Base-by-base conservation (phyloP, 2,329 filamentous ascomycete genomes). In the Penicillium paneum region DNA sequence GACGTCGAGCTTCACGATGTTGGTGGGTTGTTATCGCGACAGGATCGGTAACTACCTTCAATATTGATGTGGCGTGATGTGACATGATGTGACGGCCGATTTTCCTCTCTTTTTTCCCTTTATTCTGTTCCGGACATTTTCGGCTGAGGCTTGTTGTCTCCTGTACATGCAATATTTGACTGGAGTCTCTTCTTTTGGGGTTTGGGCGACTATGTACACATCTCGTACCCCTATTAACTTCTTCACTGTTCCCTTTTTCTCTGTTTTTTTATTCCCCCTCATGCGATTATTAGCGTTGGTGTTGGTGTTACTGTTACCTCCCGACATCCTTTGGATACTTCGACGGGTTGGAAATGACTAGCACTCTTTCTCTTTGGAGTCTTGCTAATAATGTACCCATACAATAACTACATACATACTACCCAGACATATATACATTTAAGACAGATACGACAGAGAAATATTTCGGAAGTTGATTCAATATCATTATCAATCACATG, bases 1-100 rank as follows among this genome's bases (percentile, higher is more conserved):
- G 56, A 69, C 51, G 54, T 71, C 24, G 61, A 72, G 43, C 63
- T 79, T 12, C 75, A 76, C 49, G 76, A 78, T 64, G 71, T 78
- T 3, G 75, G 76, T 1, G 75, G 76, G 1, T 62, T 78, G 5
- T 61, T 78, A 19, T 65, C 61, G 8, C 55, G 52, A 28, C 34
- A 36, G 26, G 40, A 21, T 2, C 11, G 8, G 12, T 32, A n/a
- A 35, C 8, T 3, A 7, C 8, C 15, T n/a, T 3, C 24, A 10
- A 28, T 8, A 12, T n/a, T 34, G 26, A 28, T 40, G n/a, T 19
- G 21, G 42, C 31, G 21, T 35, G 43, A 52, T 41, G 17, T 52
- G 35, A 52, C 2, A 42, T 49, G 50, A 48, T 41, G 8, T 52
- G 12, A 52, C 12, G 50, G 21, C 28, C 29, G 1, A 15, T 15